Percentiles rank a stretch among this genome's conserved stretches.
phyloP scores from a whole-genome alignment of 2,329 filamentous ascomycete species.

The Alternaria hordeiaustralica region DNA sequence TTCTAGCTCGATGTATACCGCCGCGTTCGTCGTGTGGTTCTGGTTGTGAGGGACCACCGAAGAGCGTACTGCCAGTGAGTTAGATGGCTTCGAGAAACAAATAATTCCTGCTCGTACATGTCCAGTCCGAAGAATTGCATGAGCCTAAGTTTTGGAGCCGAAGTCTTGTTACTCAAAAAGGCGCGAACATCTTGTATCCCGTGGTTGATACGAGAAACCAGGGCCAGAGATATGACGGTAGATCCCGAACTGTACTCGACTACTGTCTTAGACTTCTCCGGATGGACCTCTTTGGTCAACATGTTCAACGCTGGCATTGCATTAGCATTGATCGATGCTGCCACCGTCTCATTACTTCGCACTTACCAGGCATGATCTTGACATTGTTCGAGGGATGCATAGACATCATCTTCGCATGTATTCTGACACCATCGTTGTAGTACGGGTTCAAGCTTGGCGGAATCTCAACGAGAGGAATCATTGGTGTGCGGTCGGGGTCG shows the following conservation, averaged over 20 bases:
- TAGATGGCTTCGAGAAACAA: not conserved
- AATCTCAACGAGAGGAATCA: constrained; percentile 67
- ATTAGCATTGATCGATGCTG: not conserved
- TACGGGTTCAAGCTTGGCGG: constrained; percentile 65
- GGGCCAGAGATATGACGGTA: constrained; percentile 29
- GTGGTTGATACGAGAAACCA: constrained; percentile 28
- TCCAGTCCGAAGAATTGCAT: constrained; percentile 35
- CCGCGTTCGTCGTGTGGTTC: constrained; percentile 26
- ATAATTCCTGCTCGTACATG: constrained; percentile 9
- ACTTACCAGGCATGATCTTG: constrained; percentile 64
- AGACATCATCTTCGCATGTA: constrained; percentile 72
- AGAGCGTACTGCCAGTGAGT: constrained; percentile 46
- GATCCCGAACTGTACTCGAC: constrained; percentile 31
- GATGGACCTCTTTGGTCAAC: constrained; percentile 20
- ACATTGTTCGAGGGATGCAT: constrained; percentile 70
- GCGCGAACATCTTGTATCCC: constrained; percentile 24
- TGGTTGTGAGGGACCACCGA: constrained; percentile 58
- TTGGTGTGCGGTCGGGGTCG: constrained; percentile 63
- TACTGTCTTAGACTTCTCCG: constrained; percentile 23
- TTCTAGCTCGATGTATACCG: constrained; percentile 24
- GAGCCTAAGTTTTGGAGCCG: constrained; percentile 20
- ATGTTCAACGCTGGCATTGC: constrained; percentile 24
- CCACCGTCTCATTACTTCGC: not conserved
- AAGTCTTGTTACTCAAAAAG: constrained; percentile 30
- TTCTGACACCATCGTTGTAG: constrained; percentile 63